These are phyloP conservation scores for Ceratonia siliqua DNA, from an alignment of 306 rosid species.

Conservation along the genomic window DNA sequence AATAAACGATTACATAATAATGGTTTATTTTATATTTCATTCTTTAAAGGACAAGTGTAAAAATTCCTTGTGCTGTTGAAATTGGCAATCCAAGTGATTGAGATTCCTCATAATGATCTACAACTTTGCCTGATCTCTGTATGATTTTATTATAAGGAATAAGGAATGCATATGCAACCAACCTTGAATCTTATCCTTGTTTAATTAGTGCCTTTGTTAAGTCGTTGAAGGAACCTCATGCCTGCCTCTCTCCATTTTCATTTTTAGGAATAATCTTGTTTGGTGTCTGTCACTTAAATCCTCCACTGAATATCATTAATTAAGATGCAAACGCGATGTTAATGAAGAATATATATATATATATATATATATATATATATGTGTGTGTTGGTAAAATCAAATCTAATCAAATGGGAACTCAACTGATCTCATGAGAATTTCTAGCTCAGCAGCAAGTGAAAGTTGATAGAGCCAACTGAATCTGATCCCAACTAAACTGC, in stretches of 20 bases:
- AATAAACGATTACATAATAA: no score
- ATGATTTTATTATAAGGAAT: background rate
- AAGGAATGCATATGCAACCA: no score
- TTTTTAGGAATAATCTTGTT: background rate
- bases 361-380: no score
- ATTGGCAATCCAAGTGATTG: background rate
- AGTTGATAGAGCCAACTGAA: conserved; percentile 23
- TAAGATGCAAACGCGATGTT: background rate
- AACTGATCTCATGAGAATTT: background rate
- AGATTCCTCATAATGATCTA: conserved; percentile 16
- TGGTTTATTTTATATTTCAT: no score
- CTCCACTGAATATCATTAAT: background rate
- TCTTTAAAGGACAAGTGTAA: no score
- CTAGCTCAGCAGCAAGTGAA: conserved; percentile 1
- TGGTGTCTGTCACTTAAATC: background rate
- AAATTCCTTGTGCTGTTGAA: background rate
- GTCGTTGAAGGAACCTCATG: conserved; percentile 4
- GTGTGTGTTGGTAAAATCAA: background rate
- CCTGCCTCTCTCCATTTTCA: background rate
- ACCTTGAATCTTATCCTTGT: background rate
- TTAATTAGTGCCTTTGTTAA: background rate
- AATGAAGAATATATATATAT: no score
- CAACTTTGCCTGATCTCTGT: conserved; percentile 11
- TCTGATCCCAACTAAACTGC: conserved; percentile 16
- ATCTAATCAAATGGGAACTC: background rate